Evolutionary conservation across 495 filamentous ascomycete species (phyloP).

Genomic region (Penicillium malachiteum): DNA sequence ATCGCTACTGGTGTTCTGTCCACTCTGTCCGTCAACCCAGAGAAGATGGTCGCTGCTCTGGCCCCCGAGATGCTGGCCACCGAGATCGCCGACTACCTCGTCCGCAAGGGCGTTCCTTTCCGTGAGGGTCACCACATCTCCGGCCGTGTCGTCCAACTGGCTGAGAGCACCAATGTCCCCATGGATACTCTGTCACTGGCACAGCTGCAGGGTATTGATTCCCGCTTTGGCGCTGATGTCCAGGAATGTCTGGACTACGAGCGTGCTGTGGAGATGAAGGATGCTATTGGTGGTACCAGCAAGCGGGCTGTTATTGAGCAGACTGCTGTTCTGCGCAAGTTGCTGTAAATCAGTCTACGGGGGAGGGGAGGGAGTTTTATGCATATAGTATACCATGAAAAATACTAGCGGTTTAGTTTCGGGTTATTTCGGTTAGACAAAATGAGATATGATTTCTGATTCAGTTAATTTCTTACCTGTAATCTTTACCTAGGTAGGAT

Average conservation of each 20-base stretch:
- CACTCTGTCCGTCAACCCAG: conserved; percentile 63
- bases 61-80: conserved; percentile 75
- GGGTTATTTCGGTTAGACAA: conserved; percentile 26
- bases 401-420: conserved; percentile 10
- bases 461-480: not conserved
- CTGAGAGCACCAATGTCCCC: conserved; percentile 64
- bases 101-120: conserved; percentile 78
- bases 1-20: conserved; percentile 79
- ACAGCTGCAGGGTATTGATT: conserved; percentile 71
- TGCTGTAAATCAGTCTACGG: conserved; percentile 25
- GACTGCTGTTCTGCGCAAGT: conserved; percentile 65
- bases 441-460: conserved; percentile 4
- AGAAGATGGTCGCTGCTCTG: conserved; percentile 77
- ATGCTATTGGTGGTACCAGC: conserved; percentile 80
- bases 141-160: conserved; percentile 72
- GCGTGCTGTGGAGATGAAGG: conserved; percentile 78
- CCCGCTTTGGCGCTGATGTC: conserved; percentile 75
- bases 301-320: conserved; percentile 73
- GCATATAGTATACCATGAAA: conserved; percentile 15
- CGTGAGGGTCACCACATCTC: conserved; percentile 87
- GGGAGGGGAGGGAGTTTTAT: conserved; percentile 7
- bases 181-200: conserved; percentile 76
- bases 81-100: conserved; percentile 88
- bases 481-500: too few species aligned
- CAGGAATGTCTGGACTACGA: conserved; percentile 78